Conservation (phyloP, 305 asterid genomes). For the Fraxinus latifolia region DNA sequence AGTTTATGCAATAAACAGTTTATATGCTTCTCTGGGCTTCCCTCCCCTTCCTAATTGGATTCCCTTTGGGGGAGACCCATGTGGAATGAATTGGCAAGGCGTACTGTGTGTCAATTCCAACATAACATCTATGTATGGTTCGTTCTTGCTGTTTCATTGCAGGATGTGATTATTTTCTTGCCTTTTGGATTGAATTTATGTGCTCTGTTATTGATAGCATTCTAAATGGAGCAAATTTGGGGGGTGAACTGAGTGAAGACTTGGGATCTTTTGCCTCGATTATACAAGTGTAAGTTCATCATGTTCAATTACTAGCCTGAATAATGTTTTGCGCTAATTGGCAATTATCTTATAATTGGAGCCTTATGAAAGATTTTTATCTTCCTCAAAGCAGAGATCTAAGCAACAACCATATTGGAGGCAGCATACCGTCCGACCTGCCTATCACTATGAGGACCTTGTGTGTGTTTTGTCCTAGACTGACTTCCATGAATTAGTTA, state of each 20-base stretch:
- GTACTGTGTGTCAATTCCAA: constrained; percentile 76
- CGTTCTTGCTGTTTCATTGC: neutral
- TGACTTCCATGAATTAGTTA: constrained; percentile 5
- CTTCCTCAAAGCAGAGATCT: constrained; percentile 52
- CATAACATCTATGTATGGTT: constrained; percentile 68
- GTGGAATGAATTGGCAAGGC: constrained; percentile 86
- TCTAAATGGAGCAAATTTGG: constrained; percentile 56
- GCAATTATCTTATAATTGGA: neutral
- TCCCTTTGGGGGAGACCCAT: constrained; percentile 82
- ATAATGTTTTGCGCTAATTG: neutral
- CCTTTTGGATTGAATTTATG: neutral
- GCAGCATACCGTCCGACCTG: constrained; percentile 63
- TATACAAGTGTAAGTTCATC: constrained; percentile 56
- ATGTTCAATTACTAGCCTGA: neutral
- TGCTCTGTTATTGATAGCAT: constrained; percentile 39
- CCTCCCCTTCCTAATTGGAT: constrained; percentile 78
- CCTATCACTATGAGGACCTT: constrained; percentile 62
- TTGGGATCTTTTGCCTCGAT: constrained; percentile 67
- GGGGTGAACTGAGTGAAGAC: constrained; percentile 59
- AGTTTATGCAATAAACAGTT: constrained; percentile 77
- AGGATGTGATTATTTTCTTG: neutral
- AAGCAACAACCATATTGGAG: constrained; percentile 84
- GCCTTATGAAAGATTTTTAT: constrained; percentile 16
- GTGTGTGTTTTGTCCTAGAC: constrained; percentile 48
- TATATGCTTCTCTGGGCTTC: constrained; percentile 60